These are phyloP conservation scores for Dendrocalamus latiflorus DNA, from an alignment of 202 grass and related monocot genomes.

Conservation along the genomic window DNA sequence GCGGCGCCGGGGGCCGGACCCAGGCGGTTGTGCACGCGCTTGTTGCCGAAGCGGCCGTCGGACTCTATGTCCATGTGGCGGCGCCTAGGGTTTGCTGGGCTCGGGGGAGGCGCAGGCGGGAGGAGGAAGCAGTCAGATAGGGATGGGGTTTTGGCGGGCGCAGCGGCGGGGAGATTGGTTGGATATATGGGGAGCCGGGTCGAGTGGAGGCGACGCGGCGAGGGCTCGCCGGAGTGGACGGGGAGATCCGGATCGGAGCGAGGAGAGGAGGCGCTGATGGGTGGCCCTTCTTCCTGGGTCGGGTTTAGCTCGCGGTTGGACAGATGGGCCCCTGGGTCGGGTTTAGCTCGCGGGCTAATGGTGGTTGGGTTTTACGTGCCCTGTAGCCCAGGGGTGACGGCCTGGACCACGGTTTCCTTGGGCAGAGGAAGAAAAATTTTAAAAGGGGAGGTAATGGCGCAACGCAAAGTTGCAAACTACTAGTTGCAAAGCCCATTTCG, in stretches of 20 bases:
- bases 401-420: neutral
- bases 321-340: neutral
- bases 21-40: constrained; percentile 53
- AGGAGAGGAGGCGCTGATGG: constrained; percentile 7
- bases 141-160: neutral
- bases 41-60: constrained; percentile 66
- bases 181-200: neutral
- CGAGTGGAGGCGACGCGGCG: constrained; percentile 45
- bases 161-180: neutral
- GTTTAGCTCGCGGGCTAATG: constrained; percentile 6
- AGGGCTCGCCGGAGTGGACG: constrained; percentile 47
- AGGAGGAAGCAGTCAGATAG: neutral
- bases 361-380: too few relatives aligned
- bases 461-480: neutral
- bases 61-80: constrained; percentile 69
- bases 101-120: neutral
- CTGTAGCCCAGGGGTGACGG: neutral
- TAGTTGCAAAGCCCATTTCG: neutral
- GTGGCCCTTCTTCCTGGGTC: constrained; percentile 19
- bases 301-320: constrained; percentile 14
- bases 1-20: constrained; percentile 35
- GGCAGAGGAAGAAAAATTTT: neutral
- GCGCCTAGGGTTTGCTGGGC: constrained; percentile 43
- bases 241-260: constrained; percentile 50
- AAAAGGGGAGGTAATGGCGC: neutral